Evolutionary conservation across 371 early-diverging fungal genomes (phyloP).

Genomic region (Syncephalastrum contaminatum): DNA sequence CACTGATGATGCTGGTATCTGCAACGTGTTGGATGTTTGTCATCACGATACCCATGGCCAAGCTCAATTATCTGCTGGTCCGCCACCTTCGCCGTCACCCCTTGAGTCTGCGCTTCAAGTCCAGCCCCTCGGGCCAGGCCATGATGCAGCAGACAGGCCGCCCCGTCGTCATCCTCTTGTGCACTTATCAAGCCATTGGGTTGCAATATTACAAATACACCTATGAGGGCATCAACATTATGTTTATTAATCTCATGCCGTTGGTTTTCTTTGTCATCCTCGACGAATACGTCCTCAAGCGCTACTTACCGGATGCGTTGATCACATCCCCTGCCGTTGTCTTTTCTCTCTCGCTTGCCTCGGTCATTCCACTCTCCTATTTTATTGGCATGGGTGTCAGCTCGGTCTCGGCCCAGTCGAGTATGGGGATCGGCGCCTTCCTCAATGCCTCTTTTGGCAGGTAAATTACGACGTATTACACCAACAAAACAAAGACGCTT

Average conservation of each 20-base stretch:
- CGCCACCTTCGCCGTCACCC: slow-evolving; percentile 81
- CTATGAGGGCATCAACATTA: slow-evolving; percentile 93
- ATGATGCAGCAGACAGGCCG: slow-evolving; percentile 17
- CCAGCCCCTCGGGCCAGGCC: slow-evolving; percentile 17
- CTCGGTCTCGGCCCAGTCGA: slow-evolving; percentile 94
- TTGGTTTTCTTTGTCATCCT: slow-evolving; percentile 78
- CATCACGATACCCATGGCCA: slow-evolving; percentile 93
- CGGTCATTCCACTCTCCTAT: slow-evolving; percentile 91
- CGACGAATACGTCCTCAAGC: slow-evolving; percentile 78
- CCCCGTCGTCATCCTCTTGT: slow-evolving; percentile 65
- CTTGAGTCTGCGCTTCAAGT: slow-evolving; percentile 43
- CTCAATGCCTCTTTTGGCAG: slow-evolving; percentile 95
- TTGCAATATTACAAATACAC: slow-evolving; percentile 92
- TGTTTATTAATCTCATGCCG: slow-evolving; percentile 89
- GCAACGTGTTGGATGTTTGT: slow-evolving; percentile 86
- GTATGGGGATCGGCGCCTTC: slow-evolving; percentile 89
- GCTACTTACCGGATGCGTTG: slow-evolving; percentile 44
- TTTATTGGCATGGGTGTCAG: slow-evolving; percentile 97
- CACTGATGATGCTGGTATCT: slow-evolving; percentile 76
- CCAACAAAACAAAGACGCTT: too few relatives aligned
- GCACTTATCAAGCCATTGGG: slow-evolving; percentile 79
- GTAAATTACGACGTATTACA: too few relatives aligned
- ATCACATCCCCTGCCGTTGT: slow-evolving; percentile 68
- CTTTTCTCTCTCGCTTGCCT: slow-evolving; percentile 76
- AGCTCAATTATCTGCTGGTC: slow-evolving; percentile 77